Conservation (phyloP, 2,329 filamentous ascomycete genomes). For the Ophiognomonia clavigignenti-juglandacearum region DNA sequence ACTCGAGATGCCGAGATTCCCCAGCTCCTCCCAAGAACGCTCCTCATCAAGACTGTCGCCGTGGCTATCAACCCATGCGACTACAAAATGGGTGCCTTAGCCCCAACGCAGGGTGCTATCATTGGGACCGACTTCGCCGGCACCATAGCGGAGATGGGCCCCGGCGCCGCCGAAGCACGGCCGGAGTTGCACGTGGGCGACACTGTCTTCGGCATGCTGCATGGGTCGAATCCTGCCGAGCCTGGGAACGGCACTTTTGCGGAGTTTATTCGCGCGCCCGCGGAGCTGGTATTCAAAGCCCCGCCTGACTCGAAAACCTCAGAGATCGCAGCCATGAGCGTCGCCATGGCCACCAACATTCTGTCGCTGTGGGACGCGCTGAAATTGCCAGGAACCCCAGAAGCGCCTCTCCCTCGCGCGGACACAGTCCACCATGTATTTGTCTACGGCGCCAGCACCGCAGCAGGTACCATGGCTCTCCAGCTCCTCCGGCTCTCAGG, state of each 20-base stretch:
- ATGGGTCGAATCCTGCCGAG: slow-evolving; percentile 26
- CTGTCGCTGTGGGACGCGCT: not conserved
- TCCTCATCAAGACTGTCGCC: slow-evolving; percentile 16
- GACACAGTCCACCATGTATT: not conserved
- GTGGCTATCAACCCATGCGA: slow-evolving; percentile 22
- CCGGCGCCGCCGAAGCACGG: slow-evolving; percentile 13
- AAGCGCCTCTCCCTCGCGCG: slow-evolving; percentile 7
- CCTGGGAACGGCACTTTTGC: slow-evolving; percentile 30
- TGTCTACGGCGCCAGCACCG: slow-evolving; percentile 8
- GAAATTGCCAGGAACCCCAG: not conserved
- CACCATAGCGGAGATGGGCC: not conserved
- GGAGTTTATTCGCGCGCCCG: slow-evolving; percentile 27
- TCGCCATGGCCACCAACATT: not conserved
- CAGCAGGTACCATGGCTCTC: slow-evolving; percentile 4
- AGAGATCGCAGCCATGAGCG: slow-evolving; percentile 25
- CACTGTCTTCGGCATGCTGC: slow-evolving; percentile 29
- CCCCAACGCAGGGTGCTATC: slow-evolving; percentile 15
- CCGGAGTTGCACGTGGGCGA: slow-evolving; percentile 27
- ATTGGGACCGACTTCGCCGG: slow-evolving; percentile 22
- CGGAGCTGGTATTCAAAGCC: slow-evolving; percentile 25
- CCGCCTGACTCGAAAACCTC: slow-evolving; percentile 26
- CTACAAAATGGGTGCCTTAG: slow-evolving; percentile 17
- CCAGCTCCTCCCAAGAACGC: slow-evolving; percentile 5
- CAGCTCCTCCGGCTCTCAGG: slow-evolving; percentile 10
- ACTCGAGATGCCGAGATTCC: slow-evolving; percentile 6